Evolutionary conservation across 345 rosid species (phyloP).

Genomic region (Corymbia maculata): DNA sequence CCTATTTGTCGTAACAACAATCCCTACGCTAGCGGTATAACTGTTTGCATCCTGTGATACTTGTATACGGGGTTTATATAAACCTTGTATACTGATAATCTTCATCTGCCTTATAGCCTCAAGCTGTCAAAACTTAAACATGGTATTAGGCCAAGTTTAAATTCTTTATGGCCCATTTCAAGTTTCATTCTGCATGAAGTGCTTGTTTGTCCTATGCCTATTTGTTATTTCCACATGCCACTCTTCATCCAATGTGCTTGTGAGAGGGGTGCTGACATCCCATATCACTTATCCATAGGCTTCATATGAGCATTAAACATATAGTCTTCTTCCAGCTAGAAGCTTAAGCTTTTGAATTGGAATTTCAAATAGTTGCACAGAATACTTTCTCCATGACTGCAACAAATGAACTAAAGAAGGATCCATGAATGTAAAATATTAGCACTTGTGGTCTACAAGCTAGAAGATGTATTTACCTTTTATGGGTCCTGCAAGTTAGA

Average conservation of each 20-base stretch:
- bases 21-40: not conserved
- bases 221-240: not conserved
- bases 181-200: not conserved
- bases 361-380: not conserved
- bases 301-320: not conserved
- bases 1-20: not conserved
- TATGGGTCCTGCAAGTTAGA: slow-evolving; percentile 85
- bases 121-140: not conserved
- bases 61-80: not conserved
- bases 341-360: not conserved
- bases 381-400: not conserved
- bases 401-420: not conserved
- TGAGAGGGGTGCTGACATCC: not conserved
- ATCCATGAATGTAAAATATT: not conserved
- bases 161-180: not conserved
- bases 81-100: not conserved
- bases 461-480: slow-evolving; percentile 39
- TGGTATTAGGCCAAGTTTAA: not conserved
- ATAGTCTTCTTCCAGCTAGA: not conserved
- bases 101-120: not conserved
- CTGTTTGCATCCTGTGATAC: not conserved
- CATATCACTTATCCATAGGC: not conserved
- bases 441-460: not conserved
- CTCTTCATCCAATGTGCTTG: not conserved
- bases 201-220: not conserved